phyloP scores from a whole-genome alignment of 2,329 filamentous ascomycete genomes.

The Aureobasidium sp. region DNA sequence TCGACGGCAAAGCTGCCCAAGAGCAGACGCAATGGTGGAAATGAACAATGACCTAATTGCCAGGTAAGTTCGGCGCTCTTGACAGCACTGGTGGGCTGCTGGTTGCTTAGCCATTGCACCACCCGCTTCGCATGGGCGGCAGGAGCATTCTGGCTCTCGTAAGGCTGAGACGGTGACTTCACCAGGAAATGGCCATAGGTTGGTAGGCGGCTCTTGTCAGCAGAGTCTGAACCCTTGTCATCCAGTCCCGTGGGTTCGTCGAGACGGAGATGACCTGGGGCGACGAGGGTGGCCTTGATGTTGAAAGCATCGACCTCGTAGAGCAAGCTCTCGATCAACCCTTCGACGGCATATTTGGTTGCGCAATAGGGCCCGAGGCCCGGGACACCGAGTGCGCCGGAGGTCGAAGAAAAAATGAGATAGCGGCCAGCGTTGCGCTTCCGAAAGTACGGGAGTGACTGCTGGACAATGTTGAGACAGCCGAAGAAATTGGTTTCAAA shows the following conservation, averaged over 20 bases:
- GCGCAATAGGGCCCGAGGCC: constrained; percentile 92
- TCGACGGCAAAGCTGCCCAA: constrained; percentile 92
- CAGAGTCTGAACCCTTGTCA: constrained; percentile 23
- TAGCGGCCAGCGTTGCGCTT: constrained; percentile 56
- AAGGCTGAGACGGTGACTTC: constrained; percentile 74
- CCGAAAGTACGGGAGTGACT: constrained; percentile 80
- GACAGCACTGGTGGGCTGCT: constrained; percentile 84
- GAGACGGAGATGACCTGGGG: constrained; percentile 77
- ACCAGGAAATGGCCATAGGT: constrained; percentile 90
- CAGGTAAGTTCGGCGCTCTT: constrained; percentile 91
- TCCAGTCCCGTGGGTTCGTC: constrained; percentile 55
- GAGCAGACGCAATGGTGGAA: constrained; percentile 77
- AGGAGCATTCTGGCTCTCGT: constrained; percentile 67
- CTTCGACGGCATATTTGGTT: constrained; percentile 94
- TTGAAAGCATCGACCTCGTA: constrained; percentile 91
- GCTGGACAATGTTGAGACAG: constrained; percentile 84
- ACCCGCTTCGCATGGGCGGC: constrained; percentile 83
- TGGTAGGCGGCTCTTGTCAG: constrained; percentile 42
- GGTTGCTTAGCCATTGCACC: constrained; percentile 87
- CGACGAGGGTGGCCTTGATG: constrained; percentile 86
- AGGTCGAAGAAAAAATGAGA: constrained; percentile 88
- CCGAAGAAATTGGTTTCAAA: constrained; percentile 98
- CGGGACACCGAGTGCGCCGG: constrained; percentile 85
- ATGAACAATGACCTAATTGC: constrained; percentile 90
- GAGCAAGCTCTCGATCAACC: constrained; percentile 89